Base-by-base conservation (phyloP, 495 filamentous ascomycete species). In the Neurospora sp. region DNA sequence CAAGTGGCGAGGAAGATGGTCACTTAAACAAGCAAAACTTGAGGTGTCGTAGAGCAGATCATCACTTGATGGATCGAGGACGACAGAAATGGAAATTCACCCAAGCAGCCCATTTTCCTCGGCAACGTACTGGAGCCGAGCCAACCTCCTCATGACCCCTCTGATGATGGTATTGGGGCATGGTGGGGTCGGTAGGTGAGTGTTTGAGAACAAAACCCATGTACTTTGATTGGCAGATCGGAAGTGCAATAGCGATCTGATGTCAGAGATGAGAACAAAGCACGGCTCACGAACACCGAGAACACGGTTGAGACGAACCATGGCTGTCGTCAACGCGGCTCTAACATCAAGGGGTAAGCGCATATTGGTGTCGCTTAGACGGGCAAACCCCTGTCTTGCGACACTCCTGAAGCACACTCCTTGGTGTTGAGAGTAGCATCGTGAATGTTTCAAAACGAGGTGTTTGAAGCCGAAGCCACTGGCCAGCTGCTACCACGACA, bases 401-500 rank as follows among this genome's bases (percentile, higher is more conserved):
- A 86, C 85, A 82, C 77, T 79, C 74, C 79, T 86, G 85, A 86
- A 76, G 84, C 85, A 85, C 72, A 40, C 23, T 66, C 31, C 54
- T 66, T 66, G 54, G 54, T 66, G 54, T 66, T 37, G 54, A 66
- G 54, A 66, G 27, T 66, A 66, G 27, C 27, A 66, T 35, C 54
- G 23, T 9, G 54, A 66, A 66, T 35, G 54, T 66, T 66, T 35
- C 54, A 66, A 66, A 5, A 9, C 2, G 3, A 62, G 2, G 6
- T 66, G 27, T 18, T 16, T 62, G 54, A 31, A 31, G 12, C 23
- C 23, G 23, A 27, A 60, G 23, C 54, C 54, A 60, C 49, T 27
- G 10, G 49, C 5, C 54, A 62, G 14, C 14, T 62, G 49, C 11
- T 62, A 62, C 49, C 49, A 16, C 8, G 14, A 31, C 20, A 31